phyloP scores from a whole-genome alignment of 345 rosid genomes.

The Lepidium sativum region DNA sequence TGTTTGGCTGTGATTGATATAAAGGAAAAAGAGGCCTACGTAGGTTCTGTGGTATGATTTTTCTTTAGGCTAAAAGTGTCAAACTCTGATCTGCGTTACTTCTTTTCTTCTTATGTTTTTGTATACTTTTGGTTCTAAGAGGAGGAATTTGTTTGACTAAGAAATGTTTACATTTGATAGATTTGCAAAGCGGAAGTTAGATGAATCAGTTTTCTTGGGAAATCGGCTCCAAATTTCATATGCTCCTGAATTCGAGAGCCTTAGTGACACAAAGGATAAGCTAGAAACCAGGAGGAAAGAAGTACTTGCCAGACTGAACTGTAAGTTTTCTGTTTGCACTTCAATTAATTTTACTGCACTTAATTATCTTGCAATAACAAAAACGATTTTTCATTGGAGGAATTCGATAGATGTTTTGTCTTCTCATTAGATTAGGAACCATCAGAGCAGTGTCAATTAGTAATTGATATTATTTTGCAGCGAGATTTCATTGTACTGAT shows the following conservation, averaged over 20 bases:
- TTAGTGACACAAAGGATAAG: conserved; percentile 66
- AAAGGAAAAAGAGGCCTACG: background rate
- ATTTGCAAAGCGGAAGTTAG: conserved; percentile 88
- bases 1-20: background rate
- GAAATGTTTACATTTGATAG: conserved; percentile 25
- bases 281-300: conserved; percentile 74
- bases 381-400: conserved; percentile 6
- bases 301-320: conserved; percentile 50
- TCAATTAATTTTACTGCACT: background rate
- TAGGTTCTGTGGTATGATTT: background rate
- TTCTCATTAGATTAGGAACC: background rate
- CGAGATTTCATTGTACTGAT: background rate
- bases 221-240: conserved; percentile 60
- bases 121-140: background rate
- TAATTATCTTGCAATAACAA: background rate
- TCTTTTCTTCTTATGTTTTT: background rate
- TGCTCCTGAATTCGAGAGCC: conserved; percentile 74
- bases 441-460: background rate
- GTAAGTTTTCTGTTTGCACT: conserved; percentile 31
- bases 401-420: background rate
- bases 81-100: background rate
- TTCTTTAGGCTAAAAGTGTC: background rate
- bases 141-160: background rate
- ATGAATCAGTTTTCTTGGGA: conserved; percentile 68
- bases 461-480: background rate